Evolutionary conservation across 2,329 filamentous ascomycete genomes (phyloP).

Genomic region (Penicillium thymicola): DNA sequence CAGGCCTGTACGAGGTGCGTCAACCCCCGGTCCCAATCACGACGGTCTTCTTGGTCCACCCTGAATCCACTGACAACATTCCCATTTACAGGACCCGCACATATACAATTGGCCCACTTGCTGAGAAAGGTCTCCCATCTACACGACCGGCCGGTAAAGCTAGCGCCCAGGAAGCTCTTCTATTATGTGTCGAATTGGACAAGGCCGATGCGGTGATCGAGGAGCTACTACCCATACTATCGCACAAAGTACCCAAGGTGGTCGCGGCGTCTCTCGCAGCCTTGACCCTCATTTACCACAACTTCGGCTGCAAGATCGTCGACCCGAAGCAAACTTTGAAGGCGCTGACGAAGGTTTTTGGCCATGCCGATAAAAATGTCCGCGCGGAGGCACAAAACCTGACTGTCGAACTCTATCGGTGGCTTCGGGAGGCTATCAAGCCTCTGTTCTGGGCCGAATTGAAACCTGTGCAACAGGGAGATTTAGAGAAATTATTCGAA

Average conservation of each 20-base stretch:
- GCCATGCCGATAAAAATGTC: constrained; percentile 97
- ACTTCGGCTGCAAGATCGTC: constrained; percentile 89
- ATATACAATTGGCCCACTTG: constrained; percentile 71
- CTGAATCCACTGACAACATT: background rate
- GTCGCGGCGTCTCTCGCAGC: constrained; percentile 72
- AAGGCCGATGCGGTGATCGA: constrained; percentile 81
- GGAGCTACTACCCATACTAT: constrained; percentile 76
- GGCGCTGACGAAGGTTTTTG: constrained; percentile 81
- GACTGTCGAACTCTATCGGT: constrained; percentile 91
- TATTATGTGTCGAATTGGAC: constrained; percentile 89
- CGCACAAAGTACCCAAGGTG: constrained; percentile 88
- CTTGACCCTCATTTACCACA: constrained; percentile 81
- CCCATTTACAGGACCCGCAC: constrained; percentile 61
- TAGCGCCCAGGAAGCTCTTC: constrained; percentile 77
- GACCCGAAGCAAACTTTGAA: constrained; percentile 93
- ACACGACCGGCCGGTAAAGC: constrained; percentile 86
- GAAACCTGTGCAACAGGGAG: constrained; percentile 91
- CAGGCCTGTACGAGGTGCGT: constrained; percentile 69
- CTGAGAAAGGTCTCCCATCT: constrained; percentile 86
- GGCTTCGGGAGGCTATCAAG: constrained; percentile 97
- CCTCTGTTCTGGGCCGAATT: constrained; percentile 95
- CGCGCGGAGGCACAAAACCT: constrained; percentile 89
- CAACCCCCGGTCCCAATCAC: background rate
- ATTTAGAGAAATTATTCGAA: constrained; percentile 91
- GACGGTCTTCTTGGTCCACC: background rate